Base-by-base conservation (phyloP, 2,329 filamentous ascomycete genomes). In the Phyllosticta citrichinensis region DNA sequence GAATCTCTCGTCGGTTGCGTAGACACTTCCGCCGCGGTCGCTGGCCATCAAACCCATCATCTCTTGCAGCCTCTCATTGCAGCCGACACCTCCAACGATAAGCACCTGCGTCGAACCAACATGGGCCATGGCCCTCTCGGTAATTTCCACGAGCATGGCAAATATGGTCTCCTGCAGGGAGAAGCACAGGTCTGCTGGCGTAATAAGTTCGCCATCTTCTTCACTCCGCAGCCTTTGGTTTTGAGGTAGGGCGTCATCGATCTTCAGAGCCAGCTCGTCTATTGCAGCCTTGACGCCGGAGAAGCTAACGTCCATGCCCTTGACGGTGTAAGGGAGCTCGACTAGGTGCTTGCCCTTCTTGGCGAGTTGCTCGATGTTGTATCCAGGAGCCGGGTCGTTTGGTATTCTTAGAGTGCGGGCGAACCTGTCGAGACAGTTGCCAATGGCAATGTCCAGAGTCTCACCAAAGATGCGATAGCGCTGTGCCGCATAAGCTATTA, bases 231-330 rank as follows among this genome's bases (percentile, higher is more conserved):
- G 66, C 64, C 66, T 68, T 64, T 67, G 72, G 5, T 77, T 80
- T 75, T 65, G 56, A 0, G 70, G 68, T 51, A 74, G 52, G 4
- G 56, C 63, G n/a, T 71, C 69, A 11, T 69, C 69, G 1, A 91
- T 85, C 73, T 83, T 85, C 60, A 80, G 83, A 1, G 92, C 93
- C 54, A 96, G 79, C 40, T 87, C 80, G 71, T 99, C 94, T 12
- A 93, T 87, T 4, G 84, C 83, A 0, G 89, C 90, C 27, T 99
- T 78, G 65, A 99, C 96, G 1, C 94, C 94, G 2, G 89, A 92
- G 75, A 99, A 97, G 24, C 89, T 94, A 69, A 91, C 96, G 74
- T 99, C 94, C 94, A 99, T 99, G 57, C 94, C 94, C 76, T 99
- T 99, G 65, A 99, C 94, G 2, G 92, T 86, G 71, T 99, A 99